Conservation (phyloP, 306 rosid genomes). For the Oxytropis ochrocephala region DNA sequence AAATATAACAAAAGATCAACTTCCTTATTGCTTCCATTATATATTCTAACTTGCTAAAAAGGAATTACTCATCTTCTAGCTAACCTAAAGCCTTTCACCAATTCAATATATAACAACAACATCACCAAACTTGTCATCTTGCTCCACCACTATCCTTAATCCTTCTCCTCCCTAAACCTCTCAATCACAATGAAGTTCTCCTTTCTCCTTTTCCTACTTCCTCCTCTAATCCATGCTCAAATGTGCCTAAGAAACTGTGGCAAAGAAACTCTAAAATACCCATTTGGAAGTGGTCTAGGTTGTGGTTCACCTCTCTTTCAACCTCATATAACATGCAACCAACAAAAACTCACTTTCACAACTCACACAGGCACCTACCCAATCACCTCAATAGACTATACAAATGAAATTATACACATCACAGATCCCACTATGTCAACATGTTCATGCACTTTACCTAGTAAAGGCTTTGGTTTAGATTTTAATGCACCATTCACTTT, state of each 20-base stretch:
- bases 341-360: constrained; percentile 49
- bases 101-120: constrained; percentile 17
- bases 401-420: constrained; percentile 52
- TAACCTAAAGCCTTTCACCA: neutral
- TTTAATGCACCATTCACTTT: constrained; percentile 68
- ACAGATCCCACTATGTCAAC: constrained; percentile 85
- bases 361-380: constrained; percentile 75
- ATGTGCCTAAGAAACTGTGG: constrained; percentile 65
- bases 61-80: neutral
- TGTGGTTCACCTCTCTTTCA: constrained; percentile 74
- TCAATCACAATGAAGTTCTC: constrained; percentile 21
- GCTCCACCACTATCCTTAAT: neutral
- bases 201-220: constrained; percentile 19
- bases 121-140: neutral
- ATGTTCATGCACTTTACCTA: constrained; percentile 55
- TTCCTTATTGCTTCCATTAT: constrained; percentile 23
- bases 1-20: neutral
- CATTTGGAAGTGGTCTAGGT: constrained; percentile 65
- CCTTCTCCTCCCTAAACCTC: neutral
- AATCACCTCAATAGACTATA: constrained; percentile 57
- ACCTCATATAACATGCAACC: constrained; percentile 45
- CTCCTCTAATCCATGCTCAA: constrained; percentile 39
- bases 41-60: neutral
- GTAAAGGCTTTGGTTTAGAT: constrained; percentile 71
- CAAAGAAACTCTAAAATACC: constrained; percentile 46